Evolutionary conservation across 768 basidiomycete genomes (phyloP), one percentile per base, ranked within the genome.

Genomic region (Udeniomyces megalosporus): DNA sequence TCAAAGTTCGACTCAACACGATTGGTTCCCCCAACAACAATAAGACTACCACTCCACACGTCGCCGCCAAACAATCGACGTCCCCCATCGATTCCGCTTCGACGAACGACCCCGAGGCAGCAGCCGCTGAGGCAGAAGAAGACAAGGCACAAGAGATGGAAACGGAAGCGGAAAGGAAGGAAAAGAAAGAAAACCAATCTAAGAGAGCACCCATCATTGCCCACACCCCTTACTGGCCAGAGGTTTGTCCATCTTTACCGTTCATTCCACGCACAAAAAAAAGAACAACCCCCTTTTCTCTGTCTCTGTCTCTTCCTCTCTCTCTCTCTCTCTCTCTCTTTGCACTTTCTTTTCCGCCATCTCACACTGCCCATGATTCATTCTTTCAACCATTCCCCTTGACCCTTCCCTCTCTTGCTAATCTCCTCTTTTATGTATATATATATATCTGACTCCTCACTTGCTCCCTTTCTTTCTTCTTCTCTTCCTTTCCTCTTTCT

Each of bases 171-270:
- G 64, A 58, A 17, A 66, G 80, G 61, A 77, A 76, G 35, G 26
- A 15, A 14, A 80, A 81, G 64, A 73, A 72, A 17, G 73, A 75
- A 47, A 69, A 70, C 22, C 71, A 67, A 22, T 62, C 67, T 62
- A 64, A 66, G 60, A 67, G 69, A 58, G 49, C 66, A 82, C 62
- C 62, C n/a, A 49, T 63, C 3, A 46, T 76, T 62, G 90, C 85
- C n/a, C 92, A 99, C 71, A 88, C 92, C 7, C 93, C 93, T 4
- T 79, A 81, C 69, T 97, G 90, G 90, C 90, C 93, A 60, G 81
- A 79, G 64, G 90, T 92, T 68, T 48, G 84, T 46, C 31, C 12
- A 52, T 8, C n/a, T 52, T 52, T 12, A 26, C 8, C 10, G 17
- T 42, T 42, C 10, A 42, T 8, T 17, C 17, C 38, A 42, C n/a